phyloP scores from a whole-genome alignment of 305 asterid genomes.

The Lippia alba region DNA sequence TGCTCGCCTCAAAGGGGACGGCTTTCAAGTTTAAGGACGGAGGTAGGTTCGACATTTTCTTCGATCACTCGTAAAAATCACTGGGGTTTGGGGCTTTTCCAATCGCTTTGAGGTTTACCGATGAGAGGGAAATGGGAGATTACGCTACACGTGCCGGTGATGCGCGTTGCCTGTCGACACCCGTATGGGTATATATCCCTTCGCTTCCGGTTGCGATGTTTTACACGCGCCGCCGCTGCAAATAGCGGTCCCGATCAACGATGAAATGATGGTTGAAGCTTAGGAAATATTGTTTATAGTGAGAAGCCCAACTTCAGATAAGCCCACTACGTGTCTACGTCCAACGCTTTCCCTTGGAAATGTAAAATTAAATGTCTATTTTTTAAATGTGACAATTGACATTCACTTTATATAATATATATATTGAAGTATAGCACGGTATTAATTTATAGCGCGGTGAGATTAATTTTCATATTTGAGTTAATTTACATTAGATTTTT shows the following conservation, averaged over 20 bases:
- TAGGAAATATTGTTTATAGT: not conserved
- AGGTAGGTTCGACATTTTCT: constrained; percentile 49
- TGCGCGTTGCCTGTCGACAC: constrained; percentile 36
- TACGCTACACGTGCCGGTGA: constrained; percentile 35
- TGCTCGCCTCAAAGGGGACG: constrained; percentile 50
- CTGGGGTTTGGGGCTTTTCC: not conserved
- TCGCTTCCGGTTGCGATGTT: constrained; percentile 1
- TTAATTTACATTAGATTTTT: too few relatives aligned
- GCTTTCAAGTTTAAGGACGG: constrained; percentile 54
- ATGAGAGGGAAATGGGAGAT: constrained; percentile 12
- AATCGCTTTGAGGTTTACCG: constrained; percentile 23
- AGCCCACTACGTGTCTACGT: too few relatives aligned
- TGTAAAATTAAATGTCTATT: too few relatives aligned
- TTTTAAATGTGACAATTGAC: too few relatives aligned
- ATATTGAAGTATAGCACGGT: too few relatives aligned
- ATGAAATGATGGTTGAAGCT: not conserved
- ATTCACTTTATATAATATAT: too few relatives aligned
- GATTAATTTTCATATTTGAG: too few relatives aligned
- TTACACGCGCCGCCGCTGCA: constrained; percentile 33
- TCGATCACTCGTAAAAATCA: constrained; percentile 12
- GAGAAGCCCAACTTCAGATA: too few relatives aligned
- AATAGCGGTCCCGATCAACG: not conserved
- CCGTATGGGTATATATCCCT: constrained; percentile 20
- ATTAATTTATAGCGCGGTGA: too few relatives aligned
- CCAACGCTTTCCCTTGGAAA: too few relatives aligned